Evolutionary conservation across 1,139 yeast genomes (phyloP), one percentile per base, ranked within the genome.

Genomic region (Scheffersomyces titani): DNA sequence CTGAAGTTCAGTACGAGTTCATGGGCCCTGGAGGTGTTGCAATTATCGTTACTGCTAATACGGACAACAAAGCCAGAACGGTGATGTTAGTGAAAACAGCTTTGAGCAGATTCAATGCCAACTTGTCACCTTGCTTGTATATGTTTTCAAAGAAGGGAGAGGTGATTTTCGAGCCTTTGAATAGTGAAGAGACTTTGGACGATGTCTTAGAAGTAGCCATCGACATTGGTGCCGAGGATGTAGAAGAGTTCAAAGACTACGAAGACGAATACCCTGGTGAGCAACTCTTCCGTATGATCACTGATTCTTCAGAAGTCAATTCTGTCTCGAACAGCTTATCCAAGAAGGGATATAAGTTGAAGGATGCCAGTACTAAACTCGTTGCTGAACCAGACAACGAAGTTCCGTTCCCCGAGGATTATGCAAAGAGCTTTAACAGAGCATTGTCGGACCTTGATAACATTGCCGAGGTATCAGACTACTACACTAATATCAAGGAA

Each of bases 11-110:
- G n/a, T 94, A 93, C 72, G 99, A 94, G 70, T 97, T 94, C 22
- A 78, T 92, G 72, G 98, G 96, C 0, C 97, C 98, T 0, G 96
- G 93, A 2, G 97, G 97, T 0, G 91, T 90, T 3, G 92, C 97
- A 0, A 79, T 92, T 54, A 83, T 94, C 5, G 84, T 92, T 7
- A 97, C 91, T 66, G 93, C 97, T 0, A 78, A 87, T 54, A 93
- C 98, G 0, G 98, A 93, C 70, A 94, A 92, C 72, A 91, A 90
- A 71, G 87, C 90, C 56, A 78, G 98, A 55, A 88, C 98, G 0
- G 84, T 92, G 36, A 88, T 90, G 24, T 79, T 82, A 55, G 88
- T 94, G 5, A 86, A 94, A 65, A 85, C 90, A 13, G 89, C 92
- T 2, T 85, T 94, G 72, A 83, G 87, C 52, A 90, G 90, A 65